Evolutionary conservation across 768 basidiomycete species (phyloP), one percentile per base, ranked within the genome.

Genomic region (Auriscalpium microsporum): DNA sequence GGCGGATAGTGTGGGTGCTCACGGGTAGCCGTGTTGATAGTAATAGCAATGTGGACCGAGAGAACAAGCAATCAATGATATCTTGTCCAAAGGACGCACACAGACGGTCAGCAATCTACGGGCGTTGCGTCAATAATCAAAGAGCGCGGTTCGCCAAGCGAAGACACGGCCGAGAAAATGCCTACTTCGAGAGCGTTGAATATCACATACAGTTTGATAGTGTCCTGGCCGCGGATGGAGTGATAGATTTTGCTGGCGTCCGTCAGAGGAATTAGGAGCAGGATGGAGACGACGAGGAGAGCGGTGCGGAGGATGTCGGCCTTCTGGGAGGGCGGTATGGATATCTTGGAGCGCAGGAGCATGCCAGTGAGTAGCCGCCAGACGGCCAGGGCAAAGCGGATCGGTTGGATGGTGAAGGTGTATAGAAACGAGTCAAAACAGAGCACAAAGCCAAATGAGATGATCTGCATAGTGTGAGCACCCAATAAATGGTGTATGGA

Each of bases 161-260:
- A 16, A 45, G 28, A 28, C 28, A 50, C 13, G 37, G 50, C 17
- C 40, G 44, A 40, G 10, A 60, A n/a, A 19, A 28, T 52, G 67
- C 83, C 55, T 69, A 95, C 95, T 80, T 99, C 96, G 8, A 99
- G 78, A 10, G 94, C 94, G 69, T 97, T 98, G 73, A 97, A 99
- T 50, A 99, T 95, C 57, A 99, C 96, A 73, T 98, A 98, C 49
- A 99, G 72, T 73, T 98, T 99, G 73, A 99, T 95, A 2, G 93
- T 96, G 63, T 99, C 96, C 70, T 98, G 96, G 0, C 94, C 95
- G 19, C 96, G 84, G 54, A 99, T 97, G 14, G 87, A 87, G 65
- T 99, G 96, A 64, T 99, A 99, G 62, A 99, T 95, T 74, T 94
- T 94, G 71, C 93, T 95, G 10, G 93, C 89, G 66, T 99, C 95